Evolutionary conservation across 108 stramenopile genomes (phyloP).

Genomic region (Pinguiococcus pyrenoidosus): DNA sequence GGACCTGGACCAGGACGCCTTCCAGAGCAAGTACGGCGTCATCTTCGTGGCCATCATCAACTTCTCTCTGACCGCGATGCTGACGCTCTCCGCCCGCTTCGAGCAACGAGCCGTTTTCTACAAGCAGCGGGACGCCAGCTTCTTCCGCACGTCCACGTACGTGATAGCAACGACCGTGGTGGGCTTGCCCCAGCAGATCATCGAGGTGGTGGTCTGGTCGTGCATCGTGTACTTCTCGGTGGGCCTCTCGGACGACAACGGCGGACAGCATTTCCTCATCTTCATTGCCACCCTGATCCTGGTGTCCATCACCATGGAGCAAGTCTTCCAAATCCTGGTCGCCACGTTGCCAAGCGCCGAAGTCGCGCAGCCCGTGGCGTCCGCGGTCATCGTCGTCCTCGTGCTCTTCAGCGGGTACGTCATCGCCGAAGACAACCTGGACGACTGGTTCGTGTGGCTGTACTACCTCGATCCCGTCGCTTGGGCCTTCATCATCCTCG

Average conservation of each 20-base stretch:
- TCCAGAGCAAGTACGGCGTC: conserved; percentile 12
- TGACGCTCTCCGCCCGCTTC: conserved; percentile 53
- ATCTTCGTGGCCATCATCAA: conserved; percentile 44
- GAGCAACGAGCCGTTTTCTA: conserved; percentile 53
- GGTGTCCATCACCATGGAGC: conserved; percentile 13
- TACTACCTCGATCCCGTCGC: conserved; percentile 23
- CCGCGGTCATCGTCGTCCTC: conserved; percentile 20
- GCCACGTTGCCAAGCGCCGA: conserved; percentile 18
- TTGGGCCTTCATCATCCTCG: conserved; percentile 13
- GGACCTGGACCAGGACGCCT: conserved; percentile 5
- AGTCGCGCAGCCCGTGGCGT: conserved; percentile 20
- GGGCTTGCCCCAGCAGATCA: not conserved
- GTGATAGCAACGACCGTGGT: conserved; percentile 16
- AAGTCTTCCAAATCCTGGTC: conserved; percentile 27
- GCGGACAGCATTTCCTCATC: conserved; percentile 21
- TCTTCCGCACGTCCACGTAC: conserved; percentile 57
- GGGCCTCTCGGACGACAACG: conserved; percentile 6
- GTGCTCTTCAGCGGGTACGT: conserved; percentile 44
- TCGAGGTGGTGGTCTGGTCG: conserved; percentile 16
- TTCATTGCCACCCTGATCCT: conserved; percentile 6
- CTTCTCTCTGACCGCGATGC: conserved; percentile 46
- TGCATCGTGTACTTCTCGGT: conserved; percentile 32
- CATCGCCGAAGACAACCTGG: conserved; percentile 13
- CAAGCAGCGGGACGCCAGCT: conserved; percentile 66
- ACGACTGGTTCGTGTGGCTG: conserved; percentile 15